Conservation (phyloP, 2,329 filamentous ascomycete species). For the Chaetomium sp. region DNA sequence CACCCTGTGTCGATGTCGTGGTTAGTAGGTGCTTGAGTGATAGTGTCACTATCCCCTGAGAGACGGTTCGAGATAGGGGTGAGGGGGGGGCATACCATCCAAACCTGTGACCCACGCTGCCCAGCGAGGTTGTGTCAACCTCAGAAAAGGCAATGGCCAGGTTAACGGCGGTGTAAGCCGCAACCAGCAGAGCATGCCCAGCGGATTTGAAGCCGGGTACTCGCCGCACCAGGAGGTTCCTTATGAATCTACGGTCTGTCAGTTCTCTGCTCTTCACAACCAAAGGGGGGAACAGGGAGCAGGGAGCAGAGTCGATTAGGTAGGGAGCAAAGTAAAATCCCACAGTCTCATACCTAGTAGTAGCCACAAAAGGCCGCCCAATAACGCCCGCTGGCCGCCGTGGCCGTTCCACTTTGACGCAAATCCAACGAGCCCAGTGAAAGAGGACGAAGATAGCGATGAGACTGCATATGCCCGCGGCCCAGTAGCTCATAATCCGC, state of each 20-base stretch:
- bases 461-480: slow-evolving; percentile 25
- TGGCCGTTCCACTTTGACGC: slow-evolving; percentile 18
- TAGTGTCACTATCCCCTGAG: too few species aligned
- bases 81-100: slow-evolving; percentile 26
- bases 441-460: slow-evolving; percentile 27
- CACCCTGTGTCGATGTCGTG: slow-evolving; percentile 21
- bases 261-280: neutral
- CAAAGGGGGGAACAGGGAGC: neutral
- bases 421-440: slow-evolving; percentile 26
- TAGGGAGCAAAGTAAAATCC: neutral
- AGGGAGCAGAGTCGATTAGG: neutral
- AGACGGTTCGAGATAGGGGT: too few species aligned
- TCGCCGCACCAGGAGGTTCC: slow-evolving; percentile 28
- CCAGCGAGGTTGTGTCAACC: slow-evolving; percentile 21
- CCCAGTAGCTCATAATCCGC: slow-evolving; percentile 20
- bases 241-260: slow-evolving; percentile 18
- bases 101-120: slow-evolving; percentile 25
- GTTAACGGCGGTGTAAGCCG: slow-evolving; percentile 29
- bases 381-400: slow-evolving; percentile 15
- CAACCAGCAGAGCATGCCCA: slow-evolving; percentile 29
- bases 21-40: neutral
- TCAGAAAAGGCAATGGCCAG: slow-evolving; percentile 27
- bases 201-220: slow-evolving; percentile 29
- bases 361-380: slow-evolving; percentile 23
- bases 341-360: slow-evolving; percentile 19